A percentile compares a stretch with the other conserved stretches of the same genome.
Evolutionary conservation across 306 rosid species (phyloP).

Genomic region (Begonia loranthoides): DNA sequence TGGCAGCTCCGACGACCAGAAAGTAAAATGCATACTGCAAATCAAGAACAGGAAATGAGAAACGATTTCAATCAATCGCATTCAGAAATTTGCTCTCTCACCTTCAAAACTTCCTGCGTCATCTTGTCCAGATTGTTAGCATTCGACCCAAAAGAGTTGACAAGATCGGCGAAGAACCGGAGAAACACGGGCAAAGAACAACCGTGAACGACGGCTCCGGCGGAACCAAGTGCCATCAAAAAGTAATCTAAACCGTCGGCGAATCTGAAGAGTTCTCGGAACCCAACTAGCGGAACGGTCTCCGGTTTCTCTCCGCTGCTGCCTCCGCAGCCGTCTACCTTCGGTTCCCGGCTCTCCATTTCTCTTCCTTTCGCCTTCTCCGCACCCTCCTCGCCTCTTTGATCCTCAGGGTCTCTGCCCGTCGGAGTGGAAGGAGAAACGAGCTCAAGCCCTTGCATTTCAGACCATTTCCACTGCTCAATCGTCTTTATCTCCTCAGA

Average conservation of each 20-base stretch:
- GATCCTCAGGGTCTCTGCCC: conserved; percentile 4
- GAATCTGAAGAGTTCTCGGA: conserved; percentile 17
- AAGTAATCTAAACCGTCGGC: conserved; percentile 61
- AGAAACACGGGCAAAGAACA: conserved; percentile 89
- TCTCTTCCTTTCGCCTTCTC: conserved; percentile 10
- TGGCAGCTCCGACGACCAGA: background rate
- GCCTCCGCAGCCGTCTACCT: conserved; percentile 17
- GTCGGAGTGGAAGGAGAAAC: conserved; percentile 12
- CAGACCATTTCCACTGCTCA: conserved; percentile 97
- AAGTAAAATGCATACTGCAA: background rate
- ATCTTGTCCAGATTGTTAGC: conserved; percentile 58
- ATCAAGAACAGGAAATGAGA: background rate
- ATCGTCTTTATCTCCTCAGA: conserved; percentile 63
- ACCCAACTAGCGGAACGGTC: conserved; percentile 39
- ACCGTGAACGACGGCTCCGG: conserved; percentile 80
- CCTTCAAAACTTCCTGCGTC: conserved; percentile 89
- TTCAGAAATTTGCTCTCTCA: conserved; percentile 4
- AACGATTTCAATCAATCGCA: conserved; percentile 4
- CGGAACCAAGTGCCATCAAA: conserved; percentile 58
- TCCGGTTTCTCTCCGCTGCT: conserved; percentile 36
- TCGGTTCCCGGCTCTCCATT: conserved; percentile 33
- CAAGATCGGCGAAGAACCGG: conserved; percentile 76
- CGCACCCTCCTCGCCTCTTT: conserved; percentile 8
- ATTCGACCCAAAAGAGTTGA: conserved; percentile 80
- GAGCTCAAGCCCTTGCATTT: conserved; percentile 93